phyloP scores from a whole-genome alignment of 768 basidiomycete genomes.

The Boletus patriciae region DNA sequence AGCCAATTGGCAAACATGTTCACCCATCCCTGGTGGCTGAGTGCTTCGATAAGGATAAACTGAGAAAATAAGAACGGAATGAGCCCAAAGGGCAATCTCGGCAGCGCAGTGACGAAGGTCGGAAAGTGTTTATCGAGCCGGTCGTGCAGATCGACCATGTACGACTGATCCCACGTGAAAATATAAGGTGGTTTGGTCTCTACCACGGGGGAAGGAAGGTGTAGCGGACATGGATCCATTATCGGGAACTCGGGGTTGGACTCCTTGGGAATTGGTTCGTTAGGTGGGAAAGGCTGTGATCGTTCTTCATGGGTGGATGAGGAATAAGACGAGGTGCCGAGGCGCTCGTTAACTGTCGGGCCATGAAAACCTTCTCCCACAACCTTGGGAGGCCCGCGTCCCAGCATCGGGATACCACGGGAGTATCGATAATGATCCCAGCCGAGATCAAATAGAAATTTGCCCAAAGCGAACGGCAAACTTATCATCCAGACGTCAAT shows the following conservation, averaged over 20 bases:
- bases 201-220: too few relatives aligned
- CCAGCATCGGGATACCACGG: constrained; percentile 24
- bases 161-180: too few relatives aligned
- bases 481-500: constrained; percentile 86
- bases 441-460: constrained; percentile 65
- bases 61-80: constrained; percentile 95
- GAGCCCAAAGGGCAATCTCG: constrained; percentile 80
- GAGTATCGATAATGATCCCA: constrained; percentile 55
- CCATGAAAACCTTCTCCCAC: neutral
- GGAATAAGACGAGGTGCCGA: neutral
- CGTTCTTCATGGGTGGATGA: neutral
- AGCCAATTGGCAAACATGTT: constrained; percentile 65
- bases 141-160: neutral
- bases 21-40: constrained; percentile 46
- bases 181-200: too few relatives aligned
- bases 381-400: neutral
- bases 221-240: too few relatives aligned
- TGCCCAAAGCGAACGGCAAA: constrained; percentile 74
- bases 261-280: too few relatives aligned
- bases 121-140: constrained; percentile 53
- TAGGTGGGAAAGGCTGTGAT: neutral
- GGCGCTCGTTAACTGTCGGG: neutral
- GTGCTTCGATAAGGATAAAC: constrained; percentile 89
- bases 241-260: too few relatives aligned
- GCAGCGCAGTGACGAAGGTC: constrained; percentile 63